These are phyloP conservation scores for Megacollybia marginata DNA, from an alignment of 768 basidiomycete species.

Conservation along the genomic window DNA sequence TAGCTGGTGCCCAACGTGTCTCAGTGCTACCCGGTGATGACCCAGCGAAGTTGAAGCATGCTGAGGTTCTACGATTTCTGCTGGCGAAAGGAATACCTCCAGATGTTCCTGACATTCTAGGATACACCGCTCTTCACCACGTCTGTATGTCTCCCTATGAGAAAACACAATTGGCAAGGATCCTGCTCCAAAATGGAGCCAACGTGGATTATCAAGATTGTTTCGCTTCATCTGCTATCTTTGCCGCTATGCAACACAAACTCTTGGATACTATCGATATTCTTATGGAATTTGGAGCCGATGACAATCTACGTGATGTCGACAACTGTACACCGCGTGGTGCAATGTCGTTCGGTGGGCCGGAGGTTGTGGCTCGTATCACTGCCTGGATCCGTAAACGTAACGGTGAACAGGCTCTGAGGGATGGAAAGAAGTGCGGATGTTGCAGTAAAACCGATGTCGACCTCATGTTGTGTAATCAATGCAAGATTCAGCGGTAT, in stretches of 20 bases:
- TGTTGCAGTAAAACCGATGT: conserved; percentile 16
- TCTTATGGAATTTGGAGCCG: conserved; percentile 7
- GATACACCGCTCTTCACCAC: conserved; percentile 30
- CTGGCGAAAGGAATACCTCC: conserved; percentile 21
- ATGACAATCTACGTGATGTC: conserved; percentile 1
- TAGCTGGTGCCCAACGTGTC: conserved; percentile 19
- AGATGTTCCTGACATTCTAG: conserved; percentile 23
- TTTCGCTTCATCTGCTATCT: conserved; percentile 1
- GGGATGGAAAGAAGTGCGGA: conserved; percentile 28
- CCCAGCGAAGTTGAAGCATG: background rate
- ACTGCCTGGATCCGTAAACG: conserved; percentile 26
- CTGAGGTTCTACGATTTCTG: conserved; percentile 13
- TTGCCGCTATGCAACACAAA: background rate
- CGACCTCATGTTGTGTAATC: conserved; percentile 21
- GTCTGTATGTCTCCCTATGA: background rate
- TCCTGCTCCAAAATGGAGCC: conserved; percentile 6
- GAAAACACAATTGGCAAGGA: conserved; percentile 1
- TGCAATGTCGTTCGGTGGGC: conserved; percentile 18
- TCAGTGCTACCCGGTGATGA: background rate
- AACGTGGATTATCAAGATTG: conserved; percentile 4
- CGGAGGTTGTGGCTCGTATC: conserved; percentile 27
- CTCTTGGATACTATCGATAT: conserved; percentile 2
- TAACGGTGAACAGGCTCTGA: conserved; percentile 22
- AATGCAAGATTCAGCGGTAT: conserved; percentile 28
- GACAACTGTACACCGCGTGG: conserved; percentile 23